These are phyloP conservation scores for Aureobasidium mangrovei DNA, from an alignment of 2,329 filamentous ascomycete genomes.

Conservation along the genomic window DNA sequence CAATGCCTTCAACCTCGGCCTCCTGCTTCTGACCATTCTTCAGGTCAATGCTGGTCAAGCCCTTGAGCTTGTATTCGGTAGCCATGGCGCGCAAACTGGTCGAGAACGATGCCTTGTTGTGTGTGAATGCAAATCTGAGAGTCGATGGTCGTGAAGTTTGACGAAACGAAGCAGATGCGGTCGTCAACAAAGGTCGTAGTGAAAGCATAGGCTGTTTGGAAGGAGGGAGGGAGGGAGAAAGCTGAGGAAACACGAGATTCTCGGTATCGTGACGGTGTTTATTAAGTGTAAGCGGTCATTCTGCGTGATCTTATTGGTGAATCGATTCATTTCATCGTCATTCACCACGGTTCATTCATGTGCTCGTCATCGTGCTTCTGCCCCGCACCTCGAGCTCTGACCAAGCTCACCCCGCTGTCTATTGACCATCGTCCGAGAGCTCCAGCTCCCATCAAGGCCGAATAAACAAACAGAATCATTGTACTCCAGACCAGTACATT, in stretches of 20 bases:
- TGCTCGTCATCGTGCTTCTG: slow-evolving; percentile 4
- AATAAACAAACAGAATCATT: too few relatives aligned
- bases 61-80: slow-evolving; percentile 58
- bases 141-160: slow-evolving; percentile 1
- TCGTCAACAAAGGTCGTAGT: slow-evolving; percentile 12
- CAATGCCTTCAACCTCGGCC: slow-evolving; percentile 81
- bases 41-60: slow-evolving; percentile 63
- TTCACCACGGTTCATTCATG: neutral
- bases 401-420: too few relatives aligned
- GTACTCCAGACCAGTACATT: too few relatives aligned
- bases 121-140: neutral
- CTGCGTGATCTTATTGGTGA: neutral
- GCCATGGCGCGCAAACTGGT: slow-evolving; percentile 31
- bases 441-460: too few relatives aligned
- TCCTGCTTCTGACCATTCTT: slow-evolving; percentile 78
- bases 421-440: too few relatives aligned
- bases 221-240: neutral
- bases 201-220: slow-evolving; percentile 10
- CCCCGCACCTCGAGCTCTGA: neutral
- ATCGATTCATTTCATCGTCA: slow-evolving; percentile 8
- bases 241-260: neutral
- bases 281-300: slow-evolving; percentile 3
- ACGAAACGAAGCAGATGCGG: slow-evolving; percentile 9
- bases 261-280: neutral
- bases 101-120: slow-evolving; percentile 17